Conservation (phyloP, 179 eudicot species). For the Amaranthus tricolor region DNA sequence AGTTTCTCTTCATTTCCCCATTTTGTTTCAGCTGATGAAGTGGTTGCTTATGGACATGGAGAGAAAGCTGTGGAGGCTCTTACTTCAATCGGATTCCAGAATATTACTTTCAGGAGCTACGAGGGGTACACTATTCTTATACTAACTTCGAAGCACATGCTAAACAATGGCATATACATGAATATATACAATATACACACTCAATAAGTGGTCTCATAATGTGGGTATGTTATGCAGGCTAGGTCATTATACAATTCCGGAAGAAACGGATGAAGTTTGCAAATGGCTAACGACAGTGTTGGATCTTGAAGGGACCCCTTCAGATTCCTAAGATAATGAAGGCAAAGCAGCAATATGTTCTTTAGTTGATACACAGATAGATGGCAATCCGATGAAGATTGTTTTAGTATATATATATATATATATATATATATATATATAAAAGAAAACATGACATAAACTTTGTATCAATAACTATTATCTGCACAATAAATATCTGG, state of each 20-base stretch:
- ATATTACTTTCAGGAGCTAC: slow-evolving; percentile 58
- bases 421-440: neutral
- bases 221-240: slow-evolving; percentile 42
- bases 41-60: slow-evolving; percentile 61
- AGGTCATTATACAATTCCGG: slow-evolving; percentile 85
- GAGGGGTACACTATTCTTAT: slow-evolving; percentile 51
- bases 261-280: slow-evolving; percentile 80
- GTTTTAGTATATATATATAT: too few species aligned
- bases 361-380: neutral
- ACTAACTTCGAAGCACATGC: neutral
- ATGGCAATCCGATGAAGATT: slow-evolving; percentile 3
- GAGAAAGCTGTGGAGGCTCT: slow-evolving; percentile 56
- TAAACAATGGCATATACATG: too few species aligned
- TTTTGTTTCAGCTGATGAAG: slow-evolving; percentile 72
- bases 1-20: neutral
- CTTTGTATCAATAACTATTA: slow-evolving; percentile 3
- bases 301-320: slow-evolving; percentile 42
- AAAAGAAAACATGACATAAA: slow-evolving; percentile 9
- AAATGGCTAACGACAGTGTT: slow-evolving; percentile 58
- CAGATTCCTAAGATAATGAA: slow-evolving; percentile 16
- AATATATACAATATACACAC: neutral
- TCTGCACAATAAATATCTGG: neutral
- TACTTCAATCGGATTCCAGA: slow-evolving; percentile 62
- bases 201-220: slow-evolving; percentile 30
- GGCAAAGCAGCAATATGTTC: neutral